Percentiles rank a stretch among this genome's conserved stretches.
Conservation (phyloP, 768 basidiomycete genomes). For the Trametes cingulata region DNA sequence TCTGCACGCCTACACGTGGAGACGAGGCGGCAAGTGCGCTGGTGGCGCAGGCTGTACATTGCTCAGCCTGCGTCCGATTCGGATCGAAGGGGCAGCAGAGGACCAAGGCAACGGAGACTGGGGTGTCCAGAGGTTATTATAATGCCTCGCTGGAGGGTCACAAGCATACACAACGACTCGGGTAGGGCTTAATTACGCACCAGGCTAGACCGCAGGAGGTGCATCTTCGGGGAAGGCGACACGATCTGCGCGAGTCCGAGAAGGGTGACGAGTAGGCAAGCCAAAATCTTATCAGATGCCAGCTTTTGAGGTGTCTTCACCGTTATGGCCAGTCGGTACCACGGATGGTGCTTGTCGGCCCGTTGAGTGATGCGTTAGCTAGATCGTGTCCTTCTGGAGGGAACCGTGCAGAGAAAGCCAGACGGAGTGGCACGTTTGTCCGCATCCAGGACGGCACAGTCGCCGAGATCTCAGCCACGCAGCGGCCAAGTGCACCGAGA, state of each 20-base stretch:
- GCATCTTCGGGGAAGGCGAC: slow-evolving; percentile 15
- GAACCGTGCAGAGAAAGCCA: not conserved
- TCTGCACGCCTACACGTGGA: slow-evolving; percentile 14
- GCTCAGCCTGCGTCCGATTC: not conserved
- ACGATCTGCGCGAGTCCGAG: slow-evolving; percentile 16
- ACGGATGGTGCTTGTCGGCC: not conserved
- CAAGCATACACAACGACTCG: slow-evolving; percentile 15
- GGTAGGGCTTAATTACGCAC: slow-evolving; percentile 16
- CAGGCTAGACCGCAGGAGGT: slow-evolving; percentile 11
- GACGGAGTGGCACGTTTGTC: no score
- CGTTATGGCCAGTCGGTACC: no score
- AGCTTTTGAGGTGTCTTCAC: not conserved
- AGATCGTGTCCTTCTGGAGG: not conserved
- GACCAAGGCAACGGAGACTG: slow-evolving; percentile 17
- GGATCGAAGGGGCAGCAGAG: slow-evolving; percentile 14
- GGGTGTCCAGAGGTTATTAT: not conserved
- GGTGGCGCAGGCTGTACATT: not conserved
- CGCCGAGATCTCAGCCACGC: no score
- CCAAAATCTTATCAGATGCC: slow-evolving; percentile 13
- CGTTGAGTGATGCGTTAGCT: not conserved
- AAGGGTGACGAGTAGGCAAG: not conserved
- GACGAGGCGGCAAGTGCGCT: slow-evolving; percentile 1
- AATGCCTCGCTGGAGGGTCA: slow-evolving; percentile 9
- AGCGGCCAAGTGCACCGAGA: no score
- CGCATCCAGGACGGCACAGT: no score